phyloP scores from a whole-genome alignment of 169 alveolate genomes.

The Plasmodium knowlesi region DNA sequence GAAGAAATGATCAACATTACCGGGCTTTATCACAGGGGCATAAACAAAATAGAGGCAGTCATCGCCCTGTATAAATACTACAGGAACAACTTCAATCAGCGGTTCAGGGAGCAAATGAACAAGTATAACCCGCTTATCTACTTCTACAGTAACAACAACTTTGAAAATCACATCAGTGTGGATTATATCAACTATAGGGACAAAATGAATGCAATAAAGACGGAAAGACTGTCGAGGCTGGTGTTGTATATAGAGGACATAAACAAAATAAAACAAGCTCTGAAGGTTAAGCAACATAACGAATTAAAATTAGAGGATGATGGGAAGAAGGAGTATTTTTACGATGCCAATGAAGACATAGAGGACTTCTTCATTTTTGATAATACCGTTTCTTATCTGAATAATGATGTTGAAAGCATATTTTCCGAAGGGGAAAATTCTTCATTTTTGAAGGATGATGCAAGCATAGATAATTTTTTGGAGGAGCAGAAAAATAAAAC shows the following conservation, averaged over 20 bases:
- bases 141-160: slow-evolving; percentile 41
- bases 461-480: slow-evolving; percentile 42
- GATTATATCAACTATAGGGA: slow-evolving; percentile 37
- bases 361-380: slow-evolving; percentile 72
- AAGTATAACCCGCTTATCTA: slow-evolving; percentile 34
- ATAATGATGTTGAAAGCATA: slow-evolving; percentile 51
- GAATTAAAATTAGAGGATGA: slow-evolving; percentile 21
- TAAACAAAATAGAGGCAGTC: slow-evolving; percentile 62
- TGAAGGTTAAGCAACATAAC: slow-evolving; percentile 50
- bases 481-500: slow-evolving; percentile 44
- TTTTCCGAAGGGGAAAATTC: slow-evolving; percentile 66
- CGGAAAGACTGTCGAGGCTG: slow-evolving; percentile 55
- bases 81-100: slow-evolving; percentile 29
- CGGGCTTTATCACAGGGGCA: slow-evolving; percentile 67
- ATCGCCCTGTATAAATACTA: slow-evolving; percentile 58
- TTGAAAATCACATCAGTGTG: slow-evolving; percentile 39
- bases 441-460: slow-evolving; percentile 52
- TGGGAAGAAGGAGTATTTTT: slow-evolving; percentile 55
- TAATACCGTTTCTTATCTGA: slow-evolving; percentile 17
- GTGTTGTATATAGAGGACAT: slow-evolving; percentile 72
- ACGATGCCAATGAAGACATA: slow-evolving; percentile 73
- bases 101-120: slow-evolving; percentile 58
- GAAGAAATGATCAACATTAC: slow-evolving; percentile 36
- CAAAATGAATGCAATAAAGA: slow-evolving; percentile 48
- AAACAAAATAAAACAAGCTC: slow-evolving; percentile 51